Base-by-base conservation (phyloP, 2,329 filamentous ascomycete genomes). In the Sordariomycetes sp. region DNA sequence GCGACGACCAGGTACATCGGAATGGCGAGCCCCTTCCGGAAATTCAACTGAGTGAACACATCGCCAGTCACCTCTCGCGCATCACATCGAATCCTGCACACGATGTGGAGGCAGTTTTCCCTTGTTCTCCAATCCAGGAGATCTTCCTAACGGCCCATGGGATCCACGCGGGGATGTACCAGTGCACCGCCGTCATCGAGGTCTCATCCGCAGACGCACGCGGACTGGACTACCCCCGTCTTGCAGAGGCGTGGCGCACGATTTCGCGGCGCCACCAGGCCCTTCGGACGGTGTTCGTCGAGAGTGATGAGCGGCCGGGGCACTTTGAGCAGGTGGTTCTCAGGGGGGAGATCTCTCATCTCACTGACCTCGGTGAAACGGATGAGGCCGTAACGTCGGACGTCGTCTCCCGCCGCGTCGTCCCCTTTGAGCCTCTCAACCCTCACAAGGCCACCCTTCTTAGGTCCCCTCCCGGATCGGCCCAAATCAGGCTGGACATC, bases 401-500 rank as follows among this genome's bases (percentile, higher is more conserved):
- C 3, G 3, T 42, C 36, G 36, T 12, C 12, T 42, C 36, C 2
- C 36, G 36, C 3, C 12, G 15, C 3, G 12, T 42, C 5, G 36
- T 42, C 4, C 17, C 36, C 3, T 42, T 42, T 42, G 36, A 42
- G 12, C 36, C 36, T n/a, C 12, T 13, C 36, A 12, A 4, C 15
- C 36, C 36, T n/a, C 36, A 15, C 36, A 42, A 42, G 10, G 36
- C 10, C 5, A 42, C 36, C 5, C 36, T 42, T 12, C 17, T 42
- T 3, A 42, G 36, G 12, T 12, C 5, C 8, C 17, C 28, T 45
- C 3, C 45, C 50, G 54, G 61, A 12, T n/a, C 57, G 51, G 52
- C 62, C 3, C 60, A 62, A 45, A 64, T 64, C 48, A 62, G 61
- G 32, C 55, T 72, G 10, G 68, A 70, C 22, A 65, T 72, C 61